These are phyloP conservation scores for Blastobotrys apis DNA, from an alignment of 1,139 yeast genomes.

Conservation along the genomic window DNA sequence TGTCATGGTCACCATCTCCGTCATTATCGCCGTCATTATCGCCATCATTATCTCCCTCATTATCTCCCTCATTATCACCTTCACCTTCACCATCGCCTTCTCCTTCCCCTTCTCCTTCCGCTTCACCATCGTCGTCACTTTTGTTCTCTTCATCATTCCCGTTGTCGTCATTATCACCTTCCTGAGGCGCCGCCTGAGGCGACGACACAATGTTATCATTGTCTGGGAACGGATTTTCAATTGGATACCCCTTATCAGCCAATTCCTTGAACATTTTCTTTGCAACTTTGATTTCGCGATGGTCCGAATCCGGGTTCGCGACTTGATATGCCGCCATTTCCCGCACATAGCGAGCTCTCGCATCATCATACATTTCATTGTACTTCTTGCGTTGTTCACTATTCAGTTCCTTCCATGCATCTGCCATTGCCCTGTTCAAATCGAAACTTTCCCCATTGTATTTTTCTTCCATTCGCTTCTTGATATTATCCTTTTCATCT, in stretches of 20 bases:
- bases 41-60: neutral
- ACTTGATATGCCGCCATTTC: slow-evolving; percentile 65
- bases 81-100: neutral
- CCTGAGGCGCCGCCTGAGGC: slow-evolving; percentile 8
- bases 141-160: slow-evolving; percentile 5
- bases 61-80: neutral
- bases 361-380: slow-evolving; percentile 73
- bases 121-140: slow-evolving; percentile 5
- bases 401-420: slow-evolving; percentile 75
- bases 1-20: neutral
- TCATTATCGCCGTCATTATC: neutral
- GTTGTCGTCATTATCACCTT: slow-evolving; percentile 5
- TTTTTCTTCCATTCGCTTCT: slow-evolving; percentile 47
- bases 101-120: slow-evolving; percentile 5
- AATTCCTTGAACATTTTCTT: slow-evolving; percentile 25
- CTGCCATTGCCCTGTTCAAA: slow-evolving; percentile 73
- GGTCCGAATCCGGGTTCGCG: slow-evolving; percentile 27
- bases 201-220: slow-evolving; percentile 1
- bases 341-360: slow-evolving; percentile 65
- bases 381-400: slow-evolving; percentile 72
- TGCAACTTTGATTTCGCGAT: slow-evolving; percentile 27
- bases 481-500: slow-evolving; percentile 69
- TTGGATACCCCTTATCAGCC: slow-evolving; percentile 19
- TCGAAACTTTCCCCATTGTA: slow-evolving; percentile 54
- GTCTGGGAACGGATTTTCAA: slow-evolving; percentile 9